Evolutionary conservation across 164 flowering plant species (phyloP), one percentile per base, ranked within the genome.

Genomic region (Macadamia integrifolia): DNA sequence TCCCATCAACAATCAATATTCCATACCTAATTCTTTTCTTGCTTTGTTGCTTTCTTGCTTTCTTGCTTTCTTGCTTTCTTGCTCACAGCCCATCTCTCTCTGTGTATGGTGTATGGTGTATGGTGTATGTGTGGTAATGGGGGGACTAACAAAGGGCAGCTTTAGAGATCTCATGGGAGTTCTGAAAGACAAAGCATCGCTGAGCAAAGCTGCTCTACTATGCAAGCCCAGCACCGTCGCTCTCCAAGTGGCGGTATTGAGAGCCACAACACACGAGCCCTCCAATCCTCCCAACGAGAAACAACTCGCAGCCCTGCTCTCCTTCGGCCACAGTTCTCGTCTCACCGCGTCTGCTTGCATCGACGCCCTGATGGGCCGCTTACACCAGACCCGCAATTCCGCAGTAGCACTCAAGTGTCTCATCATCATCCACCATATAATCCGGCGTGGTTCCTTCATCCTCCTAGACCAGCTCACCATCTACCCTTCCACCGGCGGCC

Each of bases 261-360:
- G 86, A 17, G 85, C 89, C 86, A 92, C 98, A 67, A 77, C 87
- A n/a, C 96, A 88, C 76, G 62, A 75, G n/a, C 67, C 81, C 5
- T 56, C 81, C 0, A 18, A 46, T 3, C 64, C 82, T 1, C 90
- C 94, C 0, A 55, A 44, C 9, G 78, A 73, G 29, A 78, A 79
- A 58, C 86, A 81, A 74, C 23, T 93, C 70, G 55, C 80, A 65
- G 11, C 76, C 31, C 61, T 93, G 55, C 86, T 90, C 66, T 66
- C 81, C 67, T 67, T 66, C 68, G 90, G 93, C 18, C 72, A 76
- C 42, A 68, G 81, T 59, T 79, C 90, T 23, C 82, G 90, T n/a
- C 59, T 62, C 83, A 75, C 86, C 70, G 93, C 95, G 10, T 64
- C 80, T 11, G 13, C 76, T 8, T 75, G 88, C 72, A 67, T 88